Evolutionary conservation across 2,329 filamentous ascomycete genomes (phyloP).

Genomic region (Sclerotiophoma versabilis): DNA sequence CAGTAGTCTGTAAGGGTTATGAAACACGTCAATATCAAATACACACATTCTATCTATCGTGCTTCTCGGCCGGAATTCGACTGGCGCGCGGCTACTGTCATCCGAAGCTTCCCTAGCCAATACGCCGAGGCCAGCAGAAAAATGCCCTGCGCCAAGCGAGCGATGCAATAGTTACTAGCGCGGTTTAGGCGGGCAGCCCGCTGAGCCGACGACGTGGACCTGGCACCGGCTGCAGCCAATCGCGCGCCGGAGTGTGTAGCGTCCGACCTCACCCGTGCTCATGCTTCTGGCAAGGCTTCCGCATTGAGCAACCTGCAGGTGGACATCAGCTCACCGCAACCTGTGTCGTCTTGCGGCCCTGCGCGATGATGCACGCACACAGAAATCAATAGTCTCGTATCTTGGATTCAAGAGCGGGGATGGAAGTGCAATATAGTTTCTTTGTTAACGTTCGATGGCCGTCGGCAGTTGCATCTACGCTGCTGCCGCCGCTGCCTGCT

Average conservation of each 20-base stretch:
- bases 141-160: conserved; percentile 17
- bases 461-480: conserved; percentile 6
- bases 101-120: conserved; percentile 6
- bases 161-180: conserved; percentile 6
- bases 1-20: conserved; percentile 16
- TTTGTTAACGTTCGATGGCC: background rate
- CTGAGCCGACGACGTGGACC: conserved; percentile 20
- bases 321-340: conserved; percentile 21
- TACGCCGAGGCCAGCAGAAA: conserved; percentile 19
- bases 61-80: background rate
- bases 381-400: conserved; percentile 16
- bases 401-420: background rate
- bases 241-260: background rate
- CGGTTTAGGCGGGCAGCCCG: conserved; percentile 16
- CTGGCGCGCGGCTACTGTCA: conserved; percentile 1
- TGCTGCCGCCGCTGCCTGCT: conserved; percentile 43
- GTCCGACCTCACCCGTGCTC: conserved; percentile 7
- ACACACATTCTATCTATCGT: conserved; percentile 1
- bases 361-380: conserved; percentile 13
- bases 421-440: background rate
- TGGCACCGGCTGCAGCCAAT: conserved; percentile 15
- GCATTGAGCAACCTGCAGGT: conserved; percentile 1
- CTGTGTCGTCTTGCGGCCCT: conserved; percentile 8
- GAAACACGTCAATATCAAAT: conserved; percentile 23
- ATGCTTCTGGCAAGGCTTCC: conserved; percentile 16